Conservation (phyloP, 495 filamentous ascomycete genomes). For the Cetradonia linearis region DNA sequence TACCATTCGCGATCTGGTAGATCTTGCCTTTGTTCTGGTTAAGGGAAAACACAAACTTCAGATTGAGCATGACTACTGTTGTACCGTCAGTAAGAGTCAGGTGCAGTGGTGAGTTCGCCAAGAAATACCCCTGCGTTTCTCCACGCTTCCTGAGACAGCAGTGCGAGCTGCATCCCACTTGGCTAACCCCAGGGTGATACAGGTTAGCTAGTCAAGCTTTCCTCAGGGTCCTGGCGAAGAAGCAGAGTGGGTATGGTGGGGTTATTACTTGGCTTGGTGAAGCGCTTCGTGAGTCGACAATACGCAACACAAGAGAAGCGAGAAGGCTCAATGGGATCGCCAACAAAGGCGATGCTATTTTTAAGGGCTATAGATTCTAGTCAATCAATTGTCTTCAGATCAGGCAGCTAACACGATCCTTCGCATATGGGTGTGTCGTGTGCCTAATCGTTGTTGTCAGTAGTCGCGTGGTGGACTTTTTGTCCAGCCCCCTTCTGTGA, state of each 20-base stretch:
- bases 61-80: constrained; percentile 40
- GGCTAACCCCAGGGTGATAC: constrained; percentile 10
- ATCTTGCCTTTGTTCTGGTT: constrained; percentile 55
- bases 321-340: constrained; percentile 21
- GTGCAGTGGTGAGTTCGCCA: constrained; percentile 50
- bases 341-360: constrained; percentile 20
- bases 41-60: constrained; percentile 44
- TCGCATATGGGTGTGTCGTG: not conserved
- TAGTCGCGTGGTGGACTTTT: not conserved
- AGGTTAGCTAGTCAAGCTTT: constrained; percentile 60
- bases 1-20: constrained; percentile 55
- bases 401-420: constrained; percentile 2
- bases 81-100: constrained; percentile 51
- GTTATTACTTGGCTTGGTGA: constrained; percentile 54
- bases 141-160: not conserved
- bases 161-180: constrained; percentile 3
- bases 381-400: not conserved
- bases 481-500: constrained; percentile 1
- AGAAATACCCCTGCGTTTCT: constrained; percentile 7
- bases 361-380: constrained; percentile 22
- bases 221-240: constrained; percentile 49
- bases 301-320: constrained; percentile 10
- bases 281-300: constrained; percentile 14
- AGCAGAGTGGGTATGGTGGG: constrained; percentile 54
- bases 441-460: constrained; percentile 8